Conservation (phyloP, 208 protist genomes). For the Trypanosoma lewisi region DNA sequence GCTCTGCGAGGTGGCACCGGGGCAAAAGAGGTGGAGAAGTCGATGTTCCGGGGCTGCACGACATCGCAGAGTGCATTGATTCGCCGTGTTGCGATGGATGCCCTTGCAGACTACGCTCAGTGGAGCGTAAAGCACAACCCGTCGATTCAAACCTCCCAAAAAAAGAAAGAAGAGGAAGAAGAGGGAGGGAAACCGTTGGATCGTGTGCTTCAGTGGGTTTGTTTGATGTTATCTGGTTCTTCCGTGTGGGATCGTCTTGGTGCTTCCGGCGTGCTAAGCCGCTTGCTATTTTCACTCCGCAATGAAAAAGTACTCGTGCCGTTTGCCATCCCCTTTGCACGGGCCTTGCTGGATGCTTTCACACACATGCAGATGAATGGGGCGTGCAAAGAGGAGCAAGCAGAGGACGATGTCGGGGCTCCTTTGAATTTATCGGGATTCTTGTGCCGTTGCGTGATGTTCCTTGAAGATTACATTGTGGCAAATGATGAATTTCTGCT, state of each 20-base stretch:
- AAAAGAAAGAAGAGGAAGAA: neutral
- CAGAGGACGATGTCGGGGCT: neutral
- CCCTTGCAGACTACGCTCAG: constrained; percentile 18
- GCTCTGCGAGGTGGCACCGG: constrained; percentile 19
- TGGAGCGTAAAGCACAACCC: neutral
- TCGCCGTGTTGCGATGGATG: constrained; percentile 22
- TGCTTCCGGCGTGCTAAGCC: constrained; percentile 1
- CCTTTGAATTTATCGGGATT: neutral
- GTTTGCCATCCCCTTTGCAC: neutral
- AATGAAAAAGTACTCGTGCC: neutral
- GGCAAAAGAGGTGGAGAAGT: constrained; percentile 3
- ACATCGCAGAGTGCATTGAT: constrained; percentile 1
- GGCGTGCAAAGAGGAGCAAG: neutral
- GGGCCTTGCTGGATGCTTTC: constrained; percentile 1
- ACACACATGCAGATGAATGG: neutral
- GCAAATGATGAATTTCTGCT: neutral
- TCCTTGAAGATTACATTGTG: neutral
- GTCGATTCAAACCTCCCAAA: neutral
- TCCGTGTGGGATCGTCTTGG: constrained; percentile 1
- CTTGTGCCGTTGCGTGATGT: neutral
- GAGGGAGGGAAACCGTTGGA: neutral
- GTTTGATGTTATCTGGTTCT: neutral
- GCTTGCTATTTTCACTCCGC: neutral
- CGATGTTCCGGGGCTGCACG: neutral
- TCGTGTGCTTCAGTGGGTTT: neutral